These are phyloP conservation scores for Cladobotryum protrusum DNA, from an alignment of 2,329 filamentous ascomycete species.

Conservation along the genomic window DNA sequence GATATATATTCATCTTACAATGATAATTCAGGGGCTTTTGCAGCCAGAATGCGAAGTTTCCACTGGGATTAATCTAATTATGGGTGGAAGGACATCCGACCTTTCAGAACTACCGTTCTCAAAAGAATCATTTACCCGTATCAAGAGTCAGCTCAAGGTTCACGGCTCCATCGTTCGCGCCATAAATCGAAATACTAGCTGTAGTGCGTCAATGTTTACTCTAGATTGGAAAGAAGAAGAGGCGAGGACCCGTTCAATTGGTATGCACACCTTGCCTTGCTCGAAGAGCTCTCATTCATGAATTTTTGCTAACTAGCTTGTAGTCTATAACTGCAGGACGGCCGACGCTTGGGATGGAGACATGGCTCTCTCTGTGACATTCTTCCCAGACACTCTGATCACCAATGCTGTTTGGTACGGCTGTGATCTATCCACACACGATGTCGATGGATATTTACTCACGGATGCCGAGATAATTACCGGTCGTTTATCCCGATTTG, in stretches of 20 bases:
- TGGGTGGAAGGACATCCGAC: background rate
- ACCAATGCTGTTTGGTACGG: slow-evolving; percentile 12
- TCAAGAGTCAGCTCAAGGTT: slow-evolving; percentile 1
- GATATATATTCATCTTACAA: no score
- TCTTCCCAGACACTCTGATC: slow-evolving; percentile 8
- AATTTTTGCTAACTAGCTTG: background rate
- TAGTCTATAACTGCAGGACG: slow-evolving; percentile 14
- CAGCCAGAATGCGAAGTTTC: no score
- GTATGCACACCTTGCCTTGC: background rate
- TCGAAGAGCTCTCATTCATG: background rate
- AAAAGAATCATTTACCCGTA: background rate
- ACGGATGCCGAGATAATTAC: slow-evolving; percentile 1
- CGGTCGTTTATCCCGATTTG: slow-evolving; percentile 9
- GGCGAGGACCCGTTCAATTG: background rate
- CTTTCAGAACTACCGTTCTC: background rate
- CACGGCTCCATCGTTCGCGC: slow-evolving; percentile 8
- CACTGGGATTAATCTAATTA: background rate
- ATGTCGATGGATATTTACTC: background rate
- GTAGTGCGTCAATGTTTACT: slow-evolving; percentile 6
- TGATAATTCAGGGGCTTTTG: no score
- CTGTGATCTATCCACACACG: slow-evolving; percentile 6
- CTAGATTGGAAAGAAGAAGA: background rate
- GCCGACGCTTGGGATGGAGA: slow-evolving; percentile 9
- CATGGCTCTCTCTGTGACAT: slow-evolving; percentile 14
- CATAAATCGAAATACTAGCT: slow-evolving; percentile 14